Conservation (phyloP, 805 yeast species). For the Lipomyces spencermartinsiae region DNA sequence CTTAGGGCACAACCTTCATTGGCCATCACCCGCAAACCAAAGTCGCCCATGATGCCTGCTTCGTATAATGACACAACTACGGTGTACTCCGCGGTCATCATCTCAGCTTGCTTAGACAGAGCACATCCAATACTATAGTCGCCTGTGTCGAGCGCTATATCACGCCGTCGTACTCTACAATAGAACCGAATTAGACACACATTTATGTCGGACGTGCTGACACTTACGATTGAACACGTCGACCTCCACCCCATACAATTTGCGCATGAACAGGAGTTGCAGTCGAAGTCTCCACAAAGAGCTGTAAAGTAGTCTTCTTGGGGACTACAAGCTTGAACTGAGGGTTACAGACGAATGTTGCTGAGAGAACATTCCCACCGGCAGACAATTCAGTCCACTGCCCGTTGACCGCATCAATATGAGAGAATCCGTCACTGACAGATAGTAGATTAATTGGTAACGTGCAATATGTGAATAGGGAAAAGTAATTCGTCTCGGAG, state of each 20-base stretch:
- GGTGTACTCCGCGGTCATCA: conserved; percentile 31
- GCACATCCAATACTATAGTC: conserved; percentile 30
- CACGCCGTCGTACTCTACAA: conserved; percentile 25
- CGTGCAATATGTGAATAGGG: conserved; percentile 30
- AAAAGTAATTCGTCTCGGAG: conserved; percentile 10
- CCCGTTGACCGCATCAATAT: conserved; percentile 5
- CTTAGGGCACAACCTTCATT: conserved; percentile 7
- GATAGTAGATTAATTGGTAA: conserved; percentile 12
- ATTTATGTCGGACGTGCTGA: background rate
- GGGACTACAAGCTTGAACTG: conserved; percentile 28
- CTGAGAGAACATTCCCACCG: conserved; percentile 28
- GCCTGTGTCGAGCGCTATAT: conserved; percentile 27
- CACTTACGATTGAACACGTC: conserved; percentile 26
- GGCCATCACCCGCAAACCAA: conserved; percentile 19
- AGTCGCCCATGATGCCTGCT: conserved; percentile 27
- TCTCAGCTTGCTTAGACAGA: conserved; percentile 4
- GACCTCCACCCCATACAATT: conserved; percentile 31
- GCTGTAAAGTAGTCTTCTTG: conserved; percentile 13
- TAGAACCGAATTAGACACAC: background rate
- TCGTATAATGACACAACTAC: conserved; percentile 30
- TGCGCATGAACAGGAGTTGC: conserved; percentile 20
- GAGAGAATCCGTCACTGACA: conserved; percentile 9
- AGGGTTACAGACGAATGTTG: conserved; percentile 31
- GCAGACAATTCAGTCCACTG: conserved; percentile 36
- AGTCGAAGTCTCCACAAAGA: conserved; percentile 22